phyloP scores from a whole-genome alignment of 495 filamentous ascomycete genomes.

The Pyrenopolyporus hunteri region DNA sequence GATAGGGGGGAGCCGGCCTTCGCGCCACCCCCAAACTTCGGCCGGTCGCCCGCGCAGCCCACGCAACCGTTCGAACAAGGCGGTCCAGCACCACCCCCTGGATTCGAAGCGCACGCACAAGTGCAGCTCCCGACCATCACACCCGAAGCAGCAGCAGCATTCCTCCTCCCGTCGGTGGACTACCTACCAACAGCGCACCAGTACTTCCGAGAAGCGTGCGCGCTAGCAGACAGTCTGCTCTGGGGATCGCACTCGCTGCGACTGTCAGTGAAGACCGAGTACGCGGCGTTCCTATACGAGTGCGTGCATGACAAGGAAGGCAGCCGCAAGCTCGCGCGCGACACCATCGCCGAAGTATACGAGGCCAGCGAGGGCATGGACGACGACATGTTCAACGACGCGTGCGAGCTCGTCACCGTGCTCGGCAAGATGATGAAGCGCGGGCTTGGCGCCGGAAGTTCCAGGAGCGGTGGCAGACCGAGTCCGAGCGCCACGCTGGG shows the following conservation, averaged over 20 bases:
- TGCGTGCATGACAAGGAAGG: conserved; percentile 81
- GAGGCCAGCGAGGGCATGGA: conserved; percentile 89
- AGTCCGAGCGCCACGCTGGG: conserved; percentile 15
- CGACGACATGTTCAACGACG: conserved; percentile 84
- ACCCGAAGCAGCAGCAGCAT: conserved; percentile 60
- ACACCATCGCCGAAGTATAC: conserved; percentile 88
- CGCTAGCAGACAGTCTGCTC: conserved; percentile 74
- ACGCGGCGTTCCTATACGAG: conserved; percentile 93
- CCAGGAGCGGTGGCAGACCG: conserved; percentile 39
- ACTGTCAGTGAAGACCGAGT: conserved; percentile 89
- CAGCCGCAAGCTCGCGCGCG: conserved; percentile 76
- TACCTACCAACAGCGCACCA: conserved; percentile 81
- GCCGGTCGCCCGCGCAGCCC: conserved; percentile 47
- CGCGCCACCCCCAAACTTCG: conserved; percentile 6
- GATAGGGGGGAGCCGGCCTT: conserved; percentile 36
- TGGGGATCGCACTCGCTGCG: conserved; percentile 90
- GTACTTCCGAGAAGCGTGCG: conserved; percentile 78
- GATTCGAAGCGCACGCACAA: conserved; percentile 51
- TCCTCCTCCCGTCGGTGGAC: conserved; percentile 79
- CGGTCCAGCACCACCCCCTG: conserved; percentile 56
- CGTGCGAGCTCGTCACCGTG: conserved; percentile 74
- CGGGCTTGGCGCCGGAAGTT: conserved; percentile 46
- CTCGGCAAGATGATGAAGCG: conserved; percentile 81
- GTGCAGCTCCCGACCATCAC: conserved; percentile 18
- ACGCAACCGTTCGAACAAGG: conserved; percentile 52